phyloP scores from a whole-genome alignment of 345 rosid species.

The Garcia nutans region DNA sequence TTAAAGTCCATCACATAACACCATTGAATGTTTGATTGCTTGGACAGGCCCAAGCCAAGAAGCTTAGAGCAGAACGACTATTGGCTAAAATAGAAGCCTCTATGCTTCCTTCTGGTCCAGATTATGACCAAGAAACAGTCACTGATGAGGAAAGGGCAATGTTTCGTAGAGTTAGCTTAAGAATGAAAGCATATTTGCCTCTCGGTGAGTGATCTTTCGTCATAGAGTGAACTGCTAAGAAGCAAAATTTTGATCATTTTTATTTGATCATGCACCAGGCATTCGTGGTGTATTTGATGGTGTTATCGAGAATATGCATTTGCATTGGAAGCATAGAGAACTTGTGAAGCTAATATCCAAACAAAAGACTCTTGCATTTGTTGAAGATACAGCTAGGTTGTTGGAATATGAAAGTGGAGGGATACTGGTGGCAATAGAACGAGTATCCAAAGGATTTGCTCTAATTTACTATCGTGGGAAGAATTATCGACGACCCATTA shows the following conservation, averaged over 20 bases:
- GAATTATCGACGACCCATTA: conserved; percentile 85
- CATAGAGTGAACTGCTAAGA: conserved; percentile 4
- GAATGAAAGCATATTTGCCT: conserved; percentile 92
- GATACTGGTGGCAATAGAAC: conserved; percentile 87
- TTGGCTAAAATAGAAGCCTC: conserved; percentile 86
- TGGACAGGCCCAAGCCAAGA: conserved; percentile 82
- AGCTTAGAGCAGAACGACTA: conserved; percentile 80
- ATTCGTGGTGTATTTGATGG: conserved; percentile 99
- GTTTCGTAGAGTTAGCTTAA: conserved; percentile 92
- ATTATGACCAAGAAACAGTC: conserved; percentile 93
- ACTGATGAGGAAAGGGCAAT: conserved; percentile 87
- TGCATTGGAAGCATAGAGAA: conserved; percentile 99
- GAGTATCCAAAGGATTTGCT: conserved; percentile 87
- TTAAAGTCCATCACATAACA: conserved; percentile 3
- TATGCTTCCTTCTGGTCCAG: conserved; percentile 95
- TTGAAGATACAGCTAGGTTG: conserved; percentile 89
- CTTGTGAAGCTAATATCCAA: conserved; percentile 91
- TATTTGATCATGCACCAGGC: conserved; percentile 46
- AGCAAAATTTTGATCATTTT: conserved; percentile 20
- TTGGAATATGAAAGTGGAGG: conserved; percentile 97
- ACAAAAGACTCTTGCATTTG: conserved; percentile 86
- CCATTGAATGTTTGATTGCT: conserved; percentile 18
- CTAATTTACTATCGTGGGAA: conserved; percentile 93
- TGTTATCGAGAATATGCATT: conserved; percentile 96
- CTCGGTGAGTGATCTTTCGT: conserved; percentile 54